These are phyloP conservation scores for Macroventuria anomochaeta DNA, from an alignment of 2,329 filamentous ascomycete species.

Conservation along the genomic window DNA sequence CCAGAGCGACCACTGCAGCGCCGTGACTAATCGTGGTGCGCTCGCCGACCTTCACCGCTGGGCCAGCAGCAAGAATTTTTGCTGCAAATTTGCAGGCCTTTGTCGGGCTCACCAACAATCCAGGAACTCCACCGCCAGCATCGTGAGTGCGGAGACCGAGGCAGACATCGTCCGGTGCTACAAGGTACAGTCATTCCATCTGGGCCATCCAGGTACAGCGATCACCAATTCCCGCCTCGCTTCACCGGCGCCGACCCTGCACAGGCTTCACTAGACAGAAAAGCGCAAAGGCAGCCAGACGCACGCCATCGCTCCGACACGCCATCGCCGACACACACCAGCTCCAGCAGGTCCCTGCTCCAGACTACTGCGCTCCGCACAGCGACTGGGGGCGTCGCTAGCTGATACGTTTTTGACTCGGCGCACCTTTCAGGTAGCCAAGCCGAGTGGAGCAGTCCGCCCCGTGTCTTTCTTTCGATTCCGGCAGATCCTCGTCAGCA, in stretches of 20 bases:
- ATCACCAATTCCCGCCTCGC: conserved; percentile 6
- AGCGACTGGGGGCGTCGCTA: conserved; percentile 27
- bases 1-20: conserved; percentile 13
- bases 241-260: conserved; percentile 14
- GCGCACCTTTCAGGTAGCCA: conserved; percentile 31
- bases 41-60: conserved; percentile 20
- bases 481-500: conserved; percentile 45
- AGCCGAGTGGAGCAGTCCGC: conserved; percentile 31
- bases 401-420: conserved; percentile 30
- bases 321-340: conserved; percentile 19
- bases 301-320: conserved; percentile 30
- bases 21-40: conserved; percentile 14
- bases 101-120: conserved; percentile 15
- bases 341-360: conserved; percentile 20
- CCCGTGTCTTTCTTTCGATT: conserved; percentile 33
- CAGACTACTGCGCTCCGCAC: conserved; percentile 20
- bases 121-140: conserved; percentile 10
- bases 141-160: conserved; percentile 19
- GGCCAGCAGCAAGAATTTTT: conserved; percentile 12
- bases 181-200: not conserved
- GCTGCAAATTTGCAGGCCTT: conserved; percentile 19
- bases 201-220: conserved; percentile 16
- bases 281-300: conserved; percentile 21
- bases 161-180: conserved; percentile 7
- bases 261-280: conserved; percentile 7